Conservation (phyloP, 176 grass and related monocot species). For the Carex myosuroides region DNA sequence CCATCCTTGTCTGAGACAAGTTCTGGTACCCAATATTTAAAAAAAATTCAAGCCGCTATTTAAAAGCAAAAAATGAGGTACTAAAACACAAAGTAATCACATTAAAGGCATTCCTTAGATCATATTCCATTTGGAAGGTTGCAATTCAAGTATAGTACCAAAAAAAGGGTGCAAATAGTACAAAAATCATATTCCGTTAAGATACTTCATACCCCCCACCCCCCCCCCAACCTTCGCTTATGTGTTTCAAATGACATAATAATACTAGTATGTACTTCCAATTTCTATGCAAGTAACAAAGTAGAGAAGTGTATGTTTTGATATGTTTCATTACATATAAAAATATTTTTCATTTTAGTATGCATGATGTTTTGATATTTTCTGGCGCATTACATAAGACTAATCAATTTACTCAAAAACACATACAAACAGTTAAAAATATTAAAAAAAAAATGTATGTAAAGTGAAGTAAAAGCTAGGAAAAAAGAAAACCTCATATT, state of each 20-base stretch:
- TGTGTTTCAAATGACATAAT: background rate
- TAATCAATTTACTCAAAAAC: background rate
- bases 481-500: conserved; percentile 78
- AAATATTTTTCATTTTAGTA: background rate
- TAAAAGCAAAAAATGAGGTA: background rate
- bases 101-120: background rate
- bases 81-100: background rate
- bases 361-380: background rate
- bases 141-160: background rate
- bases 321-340: background rate
- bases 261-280: background rate
- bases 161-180: background rate
- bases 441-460: background rate
- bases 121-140: background rate
- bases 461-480: background rate
- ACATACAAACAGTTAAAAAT: background rate
- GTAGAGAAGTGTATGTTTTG: background rate
- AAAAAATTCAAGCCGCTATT: background rate
- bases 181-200: background rate
- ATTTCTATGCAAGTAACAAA: background rate
- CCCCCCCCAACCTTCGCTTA: background rate
- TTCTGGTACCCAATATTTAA: conserved; percentile 36
- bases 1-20: conserved; percentile 77
- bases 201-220: background rate
- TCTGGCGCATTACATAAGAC: background rate